These are phyloP conservation scores for Emmonsiellopsis sp. DNA, from an alignment of 2,329 filamentous ascomycete genomes.

Conservation along the genomic window DNA sequence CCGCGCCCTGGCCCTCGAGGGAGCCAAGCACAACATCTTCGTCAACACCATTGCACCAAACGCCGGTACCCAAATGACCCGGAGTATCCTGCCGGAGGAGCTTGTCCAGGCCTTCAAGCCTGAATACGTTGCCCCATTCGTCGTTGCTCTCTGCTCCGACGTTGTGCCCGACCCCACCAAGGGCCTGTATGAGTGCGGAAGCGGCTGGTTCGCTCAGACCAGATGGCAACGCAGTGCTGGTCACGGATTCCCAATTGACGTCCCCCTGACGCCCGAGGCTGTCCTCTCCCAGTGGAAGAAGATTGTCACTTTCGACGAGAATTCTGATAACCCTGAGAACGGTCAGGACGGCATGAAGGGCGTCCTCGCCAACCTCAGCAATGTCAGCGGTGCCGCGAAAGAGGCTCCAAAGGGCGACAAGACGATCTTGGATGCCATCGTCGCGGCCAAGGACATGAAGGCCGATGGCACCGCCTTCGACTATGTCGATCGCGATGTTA, in stretches of 20 bases:
- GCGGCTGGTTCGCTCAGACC: conserved; percentile 84
- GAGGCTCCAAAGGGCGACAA: conserved; percentile 41
- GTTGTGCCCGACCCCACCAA: conserved; percentile 80
- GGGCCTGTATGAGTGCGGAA: conserved; percentile 86
- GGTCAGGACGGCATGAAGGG: conserved; percentile 67
- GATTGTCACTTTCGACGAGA: conserved; percentile 80
- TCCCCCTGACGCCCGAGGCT: conserved; percentile 73
- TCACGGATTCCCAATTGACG: conserved; percentile 82
- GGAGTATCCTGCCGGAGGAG: conserved; percentile 89
- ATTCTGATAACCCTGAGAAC: conserved; percentile 78
- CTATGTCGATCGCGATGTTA: conserved; percentile 78
- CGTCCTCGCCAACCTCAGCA: conserved; percentile 76
- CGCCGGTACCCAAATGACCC: conserved; percentile 90
- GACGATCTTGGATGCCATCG: conserved; percentile 65
- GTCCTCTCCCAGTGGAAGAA: conserved; percentile 66
- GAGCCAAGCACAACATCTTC: conserved; percentile 93
- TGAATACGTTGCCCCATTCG: conserved; percentile 91
- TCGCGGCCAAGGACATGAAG: conserved; percentile 63
- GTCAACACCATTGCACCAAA: conserved; percentile 98
- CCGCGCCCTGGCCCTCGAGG: conserved; percentile 83
- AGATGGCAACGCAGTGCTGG: conserved; percentile 91
- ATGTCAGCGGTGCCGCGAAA: conserved; percentile 50
- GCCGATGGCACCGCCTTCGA: conserved; percentile 66
- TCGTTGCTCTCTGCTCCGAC: conserved; percentile 78
- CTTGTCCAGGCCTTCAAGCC: conserved; percentile 99